phyloP scores from a whole-genome alignment of 345 rosid species.

The Brassica rapa region DNA sequence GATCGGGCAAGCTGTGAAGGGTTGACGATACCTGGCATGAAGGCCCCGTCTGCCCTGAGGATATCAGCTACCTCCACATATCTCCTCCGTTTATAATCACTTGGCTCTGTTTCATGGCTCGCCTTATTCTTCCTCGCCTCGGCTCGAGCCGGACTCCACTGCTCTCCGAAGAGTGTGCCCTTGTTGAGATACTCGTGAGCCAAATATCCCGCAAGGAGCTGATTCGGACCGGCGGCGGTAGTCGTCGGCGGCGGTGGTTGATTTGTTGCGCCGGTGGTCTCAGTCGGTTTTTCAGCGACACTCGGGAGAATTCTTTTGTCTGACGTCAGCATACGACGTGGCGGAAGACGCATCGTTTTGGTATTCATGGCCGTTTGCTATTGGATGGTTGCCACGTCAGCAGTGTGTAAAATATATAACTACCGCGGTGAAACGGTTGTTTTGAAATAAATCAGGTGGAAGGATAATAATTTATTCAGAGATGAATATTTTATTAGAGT shows the following conservation, averaged over 20 bases:
- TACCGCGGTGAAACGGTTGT: constrained; percentile 31
- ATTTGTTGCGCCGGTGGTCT: constrained; percentile 20
- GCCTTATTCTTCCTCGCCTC: constrained; percentile 33
- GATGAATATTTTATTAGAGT: neutral
- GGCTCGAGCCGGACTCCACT: constrained; percentile 46
- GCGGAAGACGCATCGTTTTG: constrained; percentile 85
- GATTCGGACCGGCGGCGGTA: constrained; percentile 40
- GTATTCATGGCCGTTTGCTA: constrained; percentile 48
- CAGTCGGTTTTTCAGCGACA: constrained; percentile 9
- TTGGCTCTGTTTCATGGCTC: constrained; percentile 44
- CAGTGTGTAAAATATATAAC: constrained; percentile 8
- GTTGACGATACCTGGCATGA: constrained; percentile 72
- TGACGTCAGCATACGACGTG: constrained; percentile 68
- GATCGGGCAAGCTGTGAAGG: constrained; percentile 78
- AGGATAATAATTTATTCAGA: neutral
- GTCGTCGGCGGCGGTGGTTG: constrained; percentile 17
- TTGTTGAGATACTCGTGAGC: constrained; percentile 78
- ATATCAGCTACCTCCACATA: constrained; percentile 72
- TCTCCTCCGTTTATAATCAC: constrained; percentile 42
- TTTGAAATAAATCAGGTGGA: neutral
- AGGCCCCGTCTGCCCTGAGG: constrained; percentile 68
- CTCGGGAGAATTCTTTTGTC: constrained; percentile 57
- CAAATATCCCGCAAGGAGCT: constrained; percentile 75
- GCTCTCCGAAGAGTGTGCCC: constrained; percentile 79
- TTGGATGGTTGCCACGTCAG: constrained; percentile 70